A percentile compares a stretch with the other conserved stretches of the same genome.
These are phyloP conservation scores for Amylocarpus encephaloides DNA, from an alignment of 2,329 filamentous ascomycete genomes.

Conservation along the genomic window DNA sequence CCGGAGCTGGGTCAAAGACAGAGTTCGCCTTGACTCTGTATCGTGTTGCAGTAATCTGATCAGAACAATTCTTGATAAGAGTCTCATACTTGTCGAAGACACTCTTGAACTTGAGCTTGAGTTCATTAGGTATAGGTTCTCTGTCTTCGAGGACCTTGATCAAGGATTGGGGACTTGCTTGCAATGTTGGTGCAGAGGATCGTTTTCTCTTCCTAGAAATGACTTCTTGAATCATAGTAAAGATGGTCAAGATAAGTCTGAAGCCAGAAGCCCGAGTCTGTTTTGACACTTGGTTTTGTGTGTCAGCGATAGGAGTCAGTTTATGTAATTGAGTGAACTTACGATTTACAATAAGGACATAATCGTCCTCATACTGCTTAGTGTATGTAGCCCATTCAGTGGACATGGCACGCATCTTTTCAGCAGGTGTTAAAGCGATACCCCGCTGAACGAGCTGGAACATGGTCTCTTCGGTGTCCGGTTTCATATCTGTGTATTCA, in stretches of 20 bases:
- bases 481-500: slow-evolving; percentile 33
- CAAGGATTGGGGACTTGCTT: slow-evolving; percentile 28
- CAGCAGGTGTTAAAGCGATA: slow-evolving; percentile 38
- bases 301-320: slow-evolving; percentile 6
- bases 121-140: slow-evolving; percentile 21
- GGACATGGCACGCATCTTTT: slow-evolving; percentile 40
- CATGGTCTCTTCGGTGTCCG: slow-evolving; percentile 40
- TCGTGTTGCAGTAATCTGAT: slow-evolving; percentile 18
- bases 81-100: slow-evolving; percentile 31
- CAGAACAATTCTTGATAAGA: slow-evolving; percentile 28
- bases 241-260: slow-evolving; percentile 32
- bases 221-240: slow-evolving; percentile 32
- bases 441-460: slow-evolving; percentile 43
- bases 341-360: slow-evolving; percentile 34
- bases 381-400: slow-evolving; percentile 41
- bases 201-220: slow-evolving; percentile 13
- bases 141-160: slow-evolving; percentile 29
- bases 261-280: slow-evolving; percentile 32
- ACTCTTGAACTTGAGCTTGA: slow-evolving; percentile 27
- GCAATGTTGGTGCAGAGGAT: slow-evolving; percentile 23
- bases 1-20: slow-evolving; percentile 27
- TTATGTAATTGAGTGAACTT: slow-evolving; percentile 11
- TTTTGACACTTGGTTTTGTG: slow-evolving; percentile 27
- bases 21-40: slow-evolving; percentile 24
- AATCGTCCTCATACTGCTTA: slow-evolving; percentile 37